These are phyloP conservation scores for Corchorus capsularis DNA, from an alignment of 345 rosid genomes.

Conservation along the genomic window DNA sequence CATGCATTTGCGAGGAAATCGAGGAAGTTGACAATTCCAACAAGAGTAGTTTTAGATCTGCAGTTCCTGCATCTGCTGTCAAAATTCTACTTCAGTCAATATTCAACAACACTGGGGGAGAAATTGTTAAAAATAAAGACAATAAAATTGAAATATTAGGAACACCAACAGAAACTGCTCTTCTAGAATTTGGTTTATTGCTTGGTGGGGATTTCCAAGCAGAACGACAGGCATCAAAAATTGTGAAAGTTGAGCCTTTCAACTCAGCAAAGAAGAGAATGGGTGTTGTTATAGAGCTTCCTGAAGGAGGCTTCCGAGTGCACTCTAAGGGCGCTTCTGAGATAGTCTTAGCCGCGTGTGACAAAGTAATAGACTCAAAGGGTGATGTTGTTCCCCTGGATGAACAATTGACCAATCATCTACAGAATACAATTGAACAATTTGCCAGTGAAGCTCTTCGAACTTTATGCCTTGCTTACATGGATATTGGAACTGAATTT, in stretches of 20 bases:
- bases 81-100: conserved; percentile 72
- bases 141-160: conserved; percentile 82
- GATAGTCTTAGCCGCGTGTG: conserved; percentile 70
- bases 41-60: conserved; percentile 44
- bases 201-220: conserved; percentile 78
- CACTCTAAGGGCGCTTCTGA: conserved; percentile 96
- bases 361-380: conserved; percentile 61
- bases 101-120: conserved; percentile 90
- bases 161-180: conserved; percentile 91
- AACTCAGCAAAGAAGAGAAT: conserved; percentile 86
- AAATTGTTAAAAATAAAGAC: conserved; percentile 58
- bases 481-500: conserved; percentile 62
- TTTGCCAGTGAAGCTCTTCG: conserved; percentile 95
- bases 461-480: conserved; percentile 87
- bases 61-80: conserved; percentile 55
- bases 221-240: conserved; percentile 48
- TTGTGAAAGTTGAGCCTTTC: conserved; percentile 88
- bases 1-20: conserved; percentile 66
- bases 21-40: conserved; percentile 48
- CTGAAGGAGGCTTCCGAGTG: conserved; percentile 56
- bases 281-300: conserved; percentile 81
- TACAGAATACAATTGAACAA: conserved; percentile 55
- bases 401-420: conserved; percentile 45
- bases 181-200: conserved; percentile 78
- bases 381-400: conserved; percentile 79